Percentiles rank a stretch among this genome's conserved stretches.
Evolutionary conservation across 2,329 filamentous ascomycete genomes (phyloP).

Genomic region (Stachybotrys elegans): DNA sequence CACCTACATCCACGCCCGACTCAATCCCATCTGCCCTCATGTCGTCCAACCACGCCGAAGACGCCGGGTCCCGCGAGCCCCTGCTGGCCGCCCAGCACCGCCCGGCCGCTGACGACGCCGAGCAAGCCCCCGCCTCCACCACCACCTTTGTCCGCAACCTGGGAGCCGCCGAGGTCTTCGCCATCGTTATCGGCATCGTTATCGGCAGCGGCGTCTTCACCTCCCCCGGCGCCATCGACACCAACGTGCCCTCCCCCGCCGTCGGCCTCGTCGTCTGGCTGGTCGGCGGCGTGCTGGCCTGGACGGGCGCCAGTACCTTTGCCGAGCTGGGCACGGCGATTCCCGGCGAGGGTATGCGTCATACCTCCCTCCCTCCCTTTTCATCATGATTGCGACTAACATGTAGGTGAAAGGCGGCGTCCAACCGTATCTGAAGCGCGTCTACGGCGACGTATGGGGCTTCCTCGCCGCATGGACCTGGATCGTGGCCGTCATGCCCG

Average conservation of each 20-base stretch:
- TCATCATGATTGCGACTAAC: background rate
- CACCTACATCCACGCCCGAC: no score
- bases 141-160: slow-evolving; percentile 37
- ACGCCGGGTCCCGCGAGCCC: background rate
- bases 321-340: slow-evolving; percentile 60
- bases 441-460: slow-evolving; percentile 57
- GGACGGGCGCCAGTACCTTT: slow-evolving; percentile 59
- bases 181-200: slow-evolving; percentile 57
- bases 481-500: slow-evolving; percentile 60
- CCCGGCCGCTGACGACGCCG: background rate
- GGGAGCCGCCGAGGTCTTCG: slow-evolving; percentile 46
- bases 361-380: background rate
- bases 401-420: no score
- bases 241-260: slow-evolving; percentile 58
- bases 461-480: slow-evolving; percentile 62
- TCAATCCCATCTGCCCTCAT: no score
- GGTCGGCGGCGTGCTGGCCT: slow-evolving; percentile 55
- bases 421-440: slow-evolving; percentile 56
- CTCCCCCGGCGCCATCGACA: slow-evolving; percentile 57
- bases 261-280: slow-evolving; percentile 55
- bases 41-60: no score
- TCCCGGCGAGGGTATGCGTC: slow-evolving; percentile 47
- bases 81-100: background rate
- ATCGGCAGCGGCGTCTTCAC: slow-evolving; percentile 63
- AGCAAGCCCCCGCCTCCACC: slow-evolving; percentile 9